Conservation (phyloP, 2,329 filamentous ascomycete genomes). For the Pseudogymnoascus pannorum region DNA sequence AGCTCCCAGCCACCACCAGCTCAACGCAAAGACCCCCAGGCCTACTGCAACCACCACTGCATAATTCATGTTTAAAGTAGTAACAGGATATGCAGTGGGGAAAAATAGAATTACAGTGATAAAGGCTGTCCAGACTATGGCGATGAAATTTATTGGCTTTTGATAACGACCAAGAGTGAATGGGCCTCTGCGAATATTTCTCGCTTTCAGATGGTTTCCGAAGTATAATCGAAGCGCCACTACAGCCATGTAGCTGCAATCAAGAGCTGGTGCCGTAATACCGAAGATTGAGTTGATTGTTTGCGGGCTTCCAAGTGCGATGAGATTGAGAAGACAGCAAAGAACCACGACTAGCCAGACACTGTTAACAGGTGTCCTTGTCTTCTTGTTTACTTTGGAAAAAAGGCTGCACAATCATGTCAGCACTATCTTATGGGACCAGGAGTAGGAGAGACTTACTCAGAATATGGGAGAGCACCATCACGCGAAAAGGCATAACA, state of each 20-base stretch:
- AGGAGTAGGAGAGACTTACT: constrained; percentile 26
- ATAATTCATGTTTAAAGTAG: constrained; percentile 19
- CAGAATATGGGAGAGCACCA: constrained; percentile 40
- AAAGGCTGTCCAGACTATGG: constrained; percentile 45
- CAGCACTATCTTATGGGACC: constrained; percentile 14
- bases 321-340: constrained; percentile 51
- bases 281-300: constrained; percentile 47
- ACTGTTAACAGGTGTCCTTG: constrained; percentile 45
- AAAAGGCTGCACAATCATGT: constrained; percentile 30
- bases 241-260: constrained; percentile 17
- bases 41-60: too few relatives aligned
- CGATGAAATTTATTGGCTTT: constrained; percentile 38
- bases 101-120: constrained; percentile 47
- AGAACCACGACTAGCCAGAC: constrained; percentile 49
- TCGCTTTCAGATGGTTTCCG: too few relatives aligned
- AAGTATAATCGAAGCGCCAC: too few relatives aligned
- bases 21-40: too few relatives aligned
- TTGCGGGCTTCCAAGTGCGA: constrained; percentile 47
- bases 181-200: constrained; percentile 35
- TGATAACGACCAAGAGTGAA: constrained; percentile 43
- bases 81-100: constrained; percentile 41
- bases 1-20: too few relatives aligned
- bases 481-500: constrained; percentile 50
- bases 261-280: constrained; percentile 40
- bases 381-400: constrained; percentile 41